Evolutionary conservation across 108 stramenopile species (phyloP).

Genomic region (Pseudonitzschia delicatissima): DNA sequence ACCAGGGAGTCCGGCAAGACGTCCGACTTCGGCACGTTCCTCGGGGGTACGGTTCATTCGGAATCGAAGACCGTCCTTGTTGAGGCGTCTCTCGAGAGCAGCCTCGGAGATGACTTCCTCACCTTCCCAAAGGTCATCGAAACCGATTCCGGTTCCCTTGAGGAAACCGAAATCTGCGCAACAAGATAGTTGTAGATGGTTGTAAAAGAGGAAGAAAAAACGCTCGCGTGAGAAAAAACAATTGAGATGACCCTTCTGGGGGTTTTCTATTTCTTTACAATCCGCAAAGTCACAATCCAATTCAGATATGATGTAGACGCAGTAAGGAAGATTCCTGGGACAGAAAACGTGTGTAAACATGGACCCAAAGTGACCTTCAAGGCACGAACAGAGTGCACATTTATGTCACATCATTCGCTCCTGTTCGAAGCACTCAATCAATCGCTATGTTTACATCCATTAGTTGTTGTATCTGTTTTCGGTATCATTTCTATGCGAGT

Average conservation of each 20-base stretch:
- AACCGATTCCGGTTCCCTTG: slow-evolving; percentile 61
- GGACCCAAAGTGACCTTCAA: not conserved
- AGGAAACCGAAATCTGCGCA: slow-evolving; percentile 79
- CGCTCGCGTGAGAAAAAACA: not conserved
- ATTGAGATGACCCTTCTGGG: too few relatives aligned
- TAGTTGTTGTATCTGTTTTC: too few relatives aligned
- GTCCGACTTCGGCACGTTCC: slow-evolving; percentile 72
- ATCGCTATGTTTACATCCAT: too few relatives aligned
- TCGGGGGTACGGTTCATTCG: slow-evolving; percentile 77
- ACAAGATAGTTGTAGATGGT: not conserved
- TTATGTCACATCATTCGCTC: too few relatives aligned
- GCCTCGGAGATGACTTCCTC: slow-evolving; percentile 73
- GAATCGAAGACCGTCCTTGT: slow-evolving; percentile 88
- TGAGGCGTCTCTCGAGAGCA: slow-evolving; percentile 68
- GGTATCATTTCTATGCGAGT: too few relatives aligned
- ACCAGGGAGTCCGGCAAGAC: slow-evolving; percentile 61
- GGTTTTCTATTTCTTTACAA: not conserved
- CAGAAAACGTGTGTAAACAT: not conserved
- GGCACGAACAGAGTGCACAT: not conserved
- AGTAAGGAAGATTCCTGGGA: not conserved
- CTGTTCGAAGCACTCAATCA: too few relatives aligned
- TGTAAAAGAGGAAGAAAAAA: not conserved
- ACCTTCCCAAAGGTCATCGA: slow-evolving; percentile 77
- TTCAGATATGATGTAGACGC: too few relatives aligned
- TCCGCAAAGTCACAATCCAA: not conserved